Conservation (phyloP, 768 basidiomycete species). For the Suillus clintonianus region DNA sequence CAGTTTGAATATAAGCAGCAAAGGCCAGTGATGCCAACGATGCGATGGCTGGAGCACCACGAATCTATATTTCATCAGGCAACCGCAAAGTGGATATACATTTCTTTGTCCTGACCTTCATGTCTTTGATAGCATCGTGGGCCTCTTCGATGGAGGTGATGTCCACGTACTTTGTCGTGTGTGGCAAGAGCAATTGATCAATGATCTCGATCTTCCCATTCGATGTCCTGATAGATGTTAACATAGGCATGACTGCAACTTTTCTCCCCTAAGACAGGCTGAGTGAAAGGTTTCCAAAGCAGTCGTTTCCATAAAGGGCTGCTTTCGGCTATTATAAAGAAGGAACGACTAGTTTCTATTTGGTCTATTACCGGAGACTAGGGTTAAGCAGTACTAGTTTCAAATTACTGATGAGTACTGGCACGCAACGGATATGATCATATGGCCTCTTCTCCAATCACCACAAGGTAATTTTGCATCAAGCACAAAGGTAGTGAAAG, state of each 20-base stretch:
- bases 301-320: neutral
- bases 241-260: slow-evolving; percentile 15
- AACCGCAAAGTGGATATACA: neutral
- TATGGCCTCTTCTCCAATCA: neutral
- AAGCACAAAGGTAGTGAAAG: neutral
- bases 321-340: neutral
- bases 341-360: too few species aligned
- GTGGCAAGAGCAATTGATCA: slow-evolving; percentile 86
- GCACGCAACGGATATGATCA: neutral
- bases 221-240: slow-evolving; percentile 45
- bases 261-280: neutral
- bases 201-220: slow-evolving; percentile 76
- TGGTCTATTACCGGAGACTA: too few species aligned
- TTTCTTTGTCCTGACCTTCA: slow-evolving; percentile 66
- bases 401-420: neutral
- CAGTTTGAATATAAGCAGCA: slow-evolving; percentile 60
- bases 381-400: neutral
- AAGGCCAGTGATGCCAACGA: slow-evolving; percentile 86
- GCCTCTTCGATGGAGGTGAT: slow-evolving; percentile 81
- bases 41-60: slow-evolving; percentile 94
- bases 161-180: slow-evolving; percentile 63
- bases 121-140: slow-evolving; percentile 91
- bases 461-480: neutral
- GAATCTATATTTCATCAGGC: slow-evolving; percentile 49
- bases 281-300: neutral